Base-by-base conservation (phyloP, 768 basidiomycete genomes). In the Naganishia kalamii region DNA sequence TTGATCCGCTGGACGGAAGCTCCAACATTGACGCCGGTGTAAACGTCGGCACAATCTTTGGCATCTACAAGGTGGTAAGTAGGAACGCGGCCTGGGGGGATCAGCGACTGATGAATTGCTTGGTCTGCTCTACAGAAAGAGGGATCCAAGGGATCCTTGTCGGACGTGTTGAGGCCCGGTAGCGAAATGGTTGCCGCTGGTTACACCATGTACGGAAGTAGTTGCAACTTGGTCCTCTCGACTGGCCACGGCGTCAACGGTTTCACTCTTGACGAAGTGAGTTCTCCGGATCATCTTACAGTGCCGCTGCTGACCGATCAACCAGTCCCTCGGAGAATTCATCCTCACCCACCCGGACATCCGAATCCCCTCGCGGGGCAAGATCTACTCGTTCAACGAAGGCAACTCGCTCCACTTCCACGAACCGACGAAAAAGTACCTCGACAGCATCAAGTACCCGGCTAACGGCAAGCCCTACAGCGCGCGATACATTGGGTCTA, bases 361-460 rank as follows among this genome's bases (percentile, higher is more conserved):
- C 80, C 85, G 86, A 79, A 90, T 99, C 69, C 96, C 96, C 7
- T 70, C 85, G 11, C 87, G 96, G 54, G 96, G 96, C 70, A 98
- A 98, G 81, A 99, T 99, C 75, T 99, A 99, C 81, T 97, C 93
- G 3, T 94, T 98, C 84, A 99, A 99, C 78, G 96, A 99, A 81
- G 96, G 96, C 67, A 99, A 99, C 81, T 85, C 92, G 33, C 83
- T 90, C 84, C 93, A 93, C 81, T 98, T 96, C 84, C 94, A 99
- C 80, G 92, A 84, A 77, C 93, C 94, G 1, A 76, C 84, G 48
- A 78, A 84, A 52, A 86, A 85, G 35, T 92, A 81, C 73, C 93
- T 94, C 11, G 94, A 96, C 75, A 57, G 51, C n/a, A 77, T 79
- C 76, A 79, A 79, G 68, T 77, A 67, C 75, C 78, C 78, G 25